These are phyloP conservation scores for Hevea brasiliensis DNA, from an alignment of 345 rosid genomes.

Conservation along the genomic window DNA sequence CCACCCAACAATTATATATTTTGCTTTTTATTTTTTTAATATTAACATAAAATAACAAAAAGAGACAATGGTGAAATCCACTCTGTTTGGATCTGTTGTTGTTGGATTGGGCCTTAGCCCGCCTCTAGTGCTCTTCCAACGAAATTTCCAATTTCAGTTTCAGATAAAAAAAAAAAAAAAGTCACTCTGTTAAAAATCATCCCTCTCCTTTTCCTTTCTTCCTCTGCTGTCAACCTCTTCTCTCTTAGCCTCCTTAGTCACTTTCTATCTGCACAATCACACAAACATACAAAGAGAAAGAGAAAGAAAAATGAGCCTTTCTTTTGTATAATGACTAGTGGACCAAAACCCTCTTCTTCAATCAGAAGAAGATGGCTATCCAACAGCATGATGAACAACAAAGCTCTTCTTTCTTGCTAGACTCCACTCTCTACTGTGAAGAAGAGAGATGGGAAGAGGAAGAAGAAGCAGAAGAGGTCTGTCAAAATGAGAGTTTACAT, in stretches of 20 bases:
- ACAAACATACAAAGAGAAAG: neutral
- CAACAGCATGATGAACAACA: neutral
- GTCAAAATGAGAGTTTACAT: neutral
- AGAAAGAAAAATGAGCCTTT: slow-evolving; percentile 6
- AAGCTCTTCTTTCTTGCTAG: slow-evolving; percentile 17
- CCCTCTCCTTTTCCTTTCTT: slow-evolving; percentile 28
- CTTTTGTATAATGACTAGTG: slow-evolving; percentile 24
- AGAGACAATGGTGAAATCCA: slow-evolving; percentile 60
- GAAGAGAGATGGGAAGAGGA: slow-evolving; percentile 32
- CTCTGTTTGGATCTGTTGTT: too few relatives aligned
- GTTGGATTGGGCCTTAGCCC: too few relatives aligned
- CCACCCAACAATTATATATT: too few relatives aligned
- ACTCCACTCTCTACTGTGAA: slow-evolving; percentile 28
- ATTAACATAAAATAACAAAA: slow-evolving; percentile 18
- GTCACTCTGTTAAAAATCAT: slow-evolving; percentile 43
- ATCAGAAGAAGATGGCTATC: slow-evolving; percentile 36
- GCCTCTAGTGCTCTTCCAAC: too few relatives aligned
- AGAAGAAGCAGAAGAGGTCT: slow-evolving; percentile 12
- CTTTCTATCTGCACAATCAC: slow-evolving; percentile 8
- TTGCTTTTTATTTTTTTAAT: neutral
- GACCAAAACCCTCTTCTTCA: slow-evolving; percentile 22
- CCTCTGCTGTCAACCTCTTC: slow-evolving; percentile 23
- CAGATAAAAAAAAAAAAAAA: too few relatives aligned
- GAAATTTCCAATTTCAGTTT: too few relatives aligned
- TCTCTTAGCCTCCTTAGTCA: slow-evolving; percentile 21